Evolutionary conservation across 306 rosid species (phyloP).

Genomic region (Trichosanthes cucumerina): DNA sequence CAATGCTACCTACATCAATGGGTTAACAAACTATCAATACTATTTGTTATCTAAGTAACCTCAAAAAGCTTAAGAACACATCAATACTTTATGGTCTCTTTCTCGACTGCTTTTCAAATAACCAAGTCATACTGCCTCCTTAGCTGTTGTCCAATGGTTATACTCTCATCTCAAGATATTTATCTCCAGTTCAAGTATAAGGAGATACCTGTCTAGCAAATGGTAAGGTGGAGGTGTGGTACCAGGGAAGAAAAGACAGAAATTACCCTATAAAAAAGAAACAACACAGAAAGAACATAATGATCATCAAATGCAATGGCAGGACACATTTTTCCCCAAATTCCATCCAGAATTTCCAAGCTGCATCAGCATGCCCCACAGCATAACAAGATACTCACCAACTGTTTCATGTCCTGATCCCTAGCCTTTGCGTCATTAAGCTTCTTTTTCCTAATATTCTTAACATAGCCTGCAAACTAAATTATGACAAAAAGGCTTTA

Average conservation of each 20-base stretch:
- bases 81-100: no score
- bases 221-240: neutral
- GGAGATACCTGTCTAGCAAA: constrained; percentile 22
- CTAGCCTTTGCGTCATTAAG: constrained; percentile 65
- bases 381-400: constrained; percentile 84
- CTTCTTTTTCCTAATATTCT: constrained; percentile 72
- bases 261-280: neutral
- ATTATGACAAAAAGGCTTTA: neutral
- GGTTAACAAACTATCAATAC: neutral
- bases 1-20: neutral
- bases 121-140: constrained; percentile 81
- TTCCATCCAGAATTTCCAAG: constrained; percentile 69
- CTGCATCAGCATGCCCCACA: constrained; percentile 76
- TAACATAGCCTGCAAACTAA: constrained; percentile 34
- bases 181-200: constrained; percentile 49
- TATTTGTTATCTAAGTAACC: neutral
- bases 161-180: constrained; percentile 51
- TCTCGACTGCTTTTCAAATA: constrained; percentile 78
- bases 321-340: constrained; percentile 86
- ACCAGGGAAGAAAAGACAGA: neutral
- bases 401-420: constrained; percentile 73
- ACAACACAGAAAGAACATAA: neutral
- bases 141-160: constrained; percentile 70
- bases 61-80: neutral
- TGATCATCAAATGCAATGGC: neutral